These are phyloP conservation scores for Scedosporium apiospermum DNA, from an alignment of 2,329 filamentous ascomycete genomes.

Conservation along the genomic window DNA sequence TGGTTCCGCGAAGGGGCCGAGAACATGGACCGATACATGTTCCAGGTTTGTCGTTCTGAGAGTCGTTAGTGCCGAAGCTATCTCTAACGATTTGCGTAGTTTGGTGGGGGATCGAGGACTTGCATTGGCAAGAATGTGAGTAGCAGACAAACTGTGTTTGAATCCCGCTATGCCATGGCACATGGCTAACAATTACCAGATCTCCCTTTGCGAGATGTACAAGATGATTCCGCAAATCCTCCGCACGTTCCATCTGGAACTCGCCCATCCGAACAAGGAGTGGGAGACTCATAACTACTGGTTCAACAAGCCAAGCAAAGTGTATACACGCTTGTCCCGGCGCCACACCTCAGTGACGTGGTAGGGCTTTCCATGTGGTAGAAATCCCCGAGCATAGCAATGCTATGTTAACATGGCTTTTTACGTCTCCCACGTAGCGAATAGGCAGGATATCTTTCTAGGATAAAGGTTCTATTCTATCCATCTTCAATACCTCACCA, in stretches of 20 bases:
- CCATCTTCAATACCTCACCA: no score
- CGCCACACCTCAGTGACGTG: not conserved
- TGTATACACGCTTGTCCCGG: not conserved
- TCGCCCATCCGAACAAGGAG: not conserved
- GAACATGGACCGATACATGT: constrained; percentile 1
- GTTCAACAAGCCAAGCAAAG: not conserved
- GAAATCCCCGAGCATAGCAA: no score
- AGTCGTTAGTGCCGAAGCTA: not conserved
- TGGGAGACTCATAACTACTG: not conserved
- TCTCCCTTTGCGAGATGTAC: not conserved
- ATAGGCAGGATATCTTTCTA: no score
- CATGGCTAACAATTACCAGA: not conserved
- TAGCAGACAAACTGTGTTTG: no score
- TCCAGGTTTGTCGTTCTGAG: not conserved
- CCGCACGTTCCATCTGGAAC: not conserved
- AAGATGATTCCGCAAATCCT: not conserved
- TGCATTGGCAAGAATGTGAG: not conserved
- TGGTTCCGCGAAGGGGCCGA: not conserved
- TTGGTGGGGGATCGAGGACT: not conserved
- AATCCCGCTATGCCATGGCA: no score
- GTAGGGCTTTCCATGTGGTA: no score
- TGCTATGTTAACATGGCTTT: no score
- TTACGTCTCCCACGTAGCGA: no score
- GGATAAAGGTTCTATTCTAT: no score
- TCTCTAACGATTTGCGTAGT: not conserved